Base-by-base conservation (phyloP, 2,329 filamentous ascomycete species). In the Cordyceps fumosorosea region DNA sequence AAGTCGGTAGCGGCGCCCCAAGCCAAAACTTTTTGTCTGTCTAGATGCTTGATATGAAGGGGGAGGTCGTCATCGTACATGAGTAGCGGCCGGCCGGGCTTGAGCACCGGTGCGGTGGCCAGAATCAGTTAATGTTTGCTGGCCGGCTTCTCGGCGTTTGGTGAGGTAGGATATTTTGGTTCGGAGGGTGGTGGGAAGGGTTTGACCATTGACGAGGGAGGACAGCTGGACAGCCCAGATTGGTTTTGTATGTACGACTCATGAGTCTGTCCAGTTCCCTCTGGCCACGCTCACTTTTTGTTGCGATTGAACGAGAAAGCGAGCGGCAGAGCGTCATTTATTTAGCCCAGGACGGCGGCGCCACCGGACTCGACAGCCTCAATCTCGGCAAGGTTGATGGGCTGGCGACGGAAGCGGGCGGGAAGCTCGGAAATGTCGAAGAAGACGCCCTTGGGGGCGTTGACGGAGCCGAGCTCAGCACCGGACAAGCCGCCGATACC, bases 321-420 rank as follows among this genome's bases (percentile, higher is more conserved):
- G 51, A 55, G 58, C 58, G 24, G 11, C 22, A 20, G 40, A 11
- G 44, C 12, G n/a, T 29, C 4, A 16, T 32, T 64, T 29, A 63
- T 66, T 70, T 74, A 84, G 65, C 78, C 77, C 66, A 81, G 75
- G 62, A 81, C 73, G 42, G 82, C 77, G 40, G 93, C 95, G 62
- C 95, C 95, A 61, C 93, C 95, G 62, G 91, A 95, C 84, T 97
- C 92, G 71, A 99, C 84, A 24, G 92, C 93, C 76, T 98, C 95
- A 64, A 99, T 99, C 84, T 99, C 95, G 50, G 87, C 87, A 68
- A 87, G 77, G 44, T 84, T 88, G 77, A 93, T 89, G 14, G 86
- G 83, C 55, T 84, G 79, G 66, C 91, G 84, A 71, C 88, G 86
- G 84, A 97, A 99, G 69, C 93, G 86, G 65, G 81, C 74, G 20